phyloP scores from a whole-genome alignment of 1,284 basidiomycete genomes.

The Ceratobasidium sp. region DNA sequence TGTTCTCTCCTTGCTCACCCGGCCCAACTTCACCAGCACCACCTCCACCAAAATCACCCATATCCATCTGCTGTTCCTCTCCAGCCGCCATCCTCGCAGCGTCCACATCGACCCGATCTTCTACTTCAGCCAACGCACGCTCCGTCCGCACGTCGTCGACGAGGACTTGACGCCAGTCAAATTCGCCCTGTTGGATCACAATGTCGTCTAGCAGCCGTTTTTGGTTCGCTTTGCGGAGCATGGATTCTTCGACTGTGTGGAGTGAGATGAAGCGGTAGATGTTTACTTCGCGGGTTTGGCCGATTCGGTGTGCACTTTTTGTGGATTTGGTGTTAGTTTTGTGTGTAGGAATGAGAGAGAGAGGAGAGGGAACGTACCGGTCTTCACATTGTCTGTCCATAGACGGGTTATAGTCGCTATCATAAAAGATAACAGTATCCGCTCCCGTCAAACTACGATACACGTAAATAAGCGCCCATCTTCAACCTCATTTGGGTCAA shows the following conservation, averaged over 20 bases:
- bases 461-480: slow-evolving; percentile 11
- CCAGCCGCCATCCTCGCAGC: slow-evolving; percentile 84
- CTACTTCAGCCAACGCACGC: slow-evolving; percentile 83
- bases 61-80: slow-evolving; percentile 85
- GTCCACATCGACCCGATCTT: slow-evolving; percentile 88
- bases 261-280: slow-evolving; percentile 96
- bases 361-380: slow-evolving; percentile 65
- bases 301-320: slow-evolving; percentile 89
- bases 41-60: slow-evolving; percentile 77
- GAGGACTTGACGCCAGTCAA: slow-evolving; percentile 93
- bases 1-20: slow-evolving; percentile 52
- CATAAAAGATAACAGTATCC: slow-evolving; percentile 96
- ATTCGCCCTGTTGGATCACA: slow-evolving; percentile 95
- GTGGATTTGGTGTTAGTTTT: not conserved
- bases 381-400: slow-evolving; percentile 99
- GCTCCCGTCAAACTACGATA: slow-evolving; percentile 86
- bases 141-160: slow-evolving; percentile 65
- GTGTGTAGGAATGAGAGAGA: not conserved
- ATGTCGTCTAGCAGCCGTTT: slow-evolving; percentile 92
- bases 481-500: slow-evolving; percentile 9
- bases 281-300: slow-evolving; percentile 96
- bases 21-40: slow-evolving; percentile 60
- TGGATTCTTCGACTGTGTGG: slow-evolving; percentile 96
- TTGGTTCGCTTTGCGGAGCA: slow-evolving; percentile 96
- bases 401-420: slow-evolving; percentile 97